Base-by-base conservation (phyloP, 495 filamentous ascomycete species). In the Aspergillus steynii region DNA sequence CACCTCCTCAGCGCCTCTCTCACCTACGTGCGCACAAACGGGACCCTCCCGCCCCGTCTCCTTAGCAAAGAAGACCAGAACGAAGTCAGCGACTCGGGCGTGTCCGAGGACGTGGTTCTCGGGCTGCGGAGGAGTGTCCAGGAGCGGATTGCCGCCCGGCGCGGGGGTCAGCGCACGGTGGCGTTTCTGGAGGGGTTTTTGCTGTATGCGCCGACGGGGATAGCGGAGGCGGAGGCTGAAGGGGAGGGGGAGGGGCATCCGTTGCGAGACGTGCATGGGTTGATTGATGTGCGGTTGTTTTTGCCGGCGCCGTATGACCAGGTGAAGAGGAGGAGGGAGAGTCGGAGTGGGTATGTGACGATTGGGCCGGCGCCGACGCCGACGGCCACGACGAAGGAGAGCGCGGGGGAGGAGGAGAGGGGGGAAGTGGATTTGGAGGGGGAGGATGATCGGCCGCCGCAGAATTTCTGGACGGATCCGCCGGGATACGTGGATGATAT, bases 401-500 rank as follows among this genome's bases (percentile, higher is more conserved):
- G 26, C 28, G 42, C 32, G 15, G 42, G 7, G 29, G 55, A 50
- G 14, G 50, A 31, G 54, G 50, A 56, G 46, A 3, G 1, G 10
- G 56, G 26, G 15, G 67, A 69, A 29, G 64, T 80, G 10, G 76
- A 79, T 55, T 59, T 78, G 14, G 68, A 79, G 4, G 66, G 48
- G 2, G 74, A 77, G 51, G 74, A 75, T 67, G 74, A 78, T 67
- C 67, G 69, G 12, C 69, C 78, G 14, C 72, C 85, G 9, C 85
- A 86, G 71, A 93, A 93, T 15, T 97, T 96, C 77, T 99, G 94
- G 95, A 82, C 84, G 25, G 95, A 99, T 71, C 95, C 95, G 2
- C 90, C 90, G 1, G 93, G 91, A 0, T 99, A 97, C 74, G 92
- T 97, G 50, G 95, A 99, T 66, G 83, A 89, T 74, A 83, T 99